Percentiles rank a stretch among this genome's conserved stretches.
Evolutionary conservation across 371 early-diverging fungal species (phyloP).

Genomic region (Rhizopus sp.): DNA sequence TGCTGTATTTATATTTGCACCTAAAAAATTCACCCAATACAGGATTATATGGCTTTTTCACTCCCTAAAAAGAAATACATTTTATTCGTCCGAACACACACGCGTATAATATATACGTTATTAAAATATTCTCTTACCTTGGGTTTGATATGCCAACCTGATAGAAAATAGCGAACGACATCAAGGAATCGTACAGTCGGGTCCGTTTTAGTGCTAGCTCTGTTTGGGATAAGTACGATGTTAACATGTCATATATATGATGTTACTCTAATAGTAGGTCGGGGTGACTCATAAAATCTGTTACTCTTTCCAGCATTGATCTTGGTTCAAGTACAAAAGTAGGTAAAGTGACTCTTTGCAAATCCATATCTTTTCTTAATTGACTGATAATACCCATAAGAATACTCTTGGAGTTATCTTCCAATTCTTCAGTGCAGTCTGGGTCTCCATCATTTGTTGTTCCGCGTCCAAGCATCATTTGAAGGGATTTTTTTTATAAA

Average conservation of each 20-base stretch:
- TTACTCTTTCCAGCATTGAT: constrained; percentile 92
- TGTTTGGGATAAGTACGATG: constrained; percentile 18
- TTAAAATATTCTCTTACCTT: constrained; percentile 54
- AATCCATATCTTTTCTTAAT: constrained; percentile 86
- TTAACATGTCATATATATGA: background rate
- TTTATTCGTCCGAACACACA: constrained; percentile 2
- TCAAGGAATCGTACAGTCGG: constrained; percentile 81
- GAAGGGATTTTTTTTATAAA: background rate
- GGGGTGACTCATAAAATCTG: constrained; percentile 94
- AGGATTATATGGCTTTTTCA: constrained; percentile 67
- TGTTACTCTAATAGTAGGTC: constrained; percentile 78
- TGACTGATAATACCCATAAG: constrained; percentile 84
- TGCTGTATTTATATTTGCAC: constrained; percentile 69
- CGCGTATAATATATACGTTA: background rate
- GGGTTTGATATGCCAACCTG: constrained; percentile 96
- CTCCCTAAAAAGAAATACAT: constrained; percentile 14
- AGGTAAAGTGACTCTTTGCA: constrained; percentile 87
- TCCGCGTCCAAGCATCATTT: constrained; percentile 20
- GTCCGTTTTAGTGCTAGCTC: constrained; percentile 65
- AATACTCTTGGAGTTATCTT: constrained; percentile 84
- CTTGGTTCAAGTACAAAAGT: constrained; percentile 95
- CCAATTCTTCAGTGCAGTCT: constrained; percentile 78
- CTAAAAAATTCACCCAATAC: constrained; percentile 92
- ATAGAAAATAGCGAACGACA: constrained; percentile 85
- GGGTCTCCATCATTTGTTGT: constrained; percentile 25